Evolutionary conservation across 805 yeast species (phyloP).

Genomic region (Saccharomyces kudriavzevii): DNA sequence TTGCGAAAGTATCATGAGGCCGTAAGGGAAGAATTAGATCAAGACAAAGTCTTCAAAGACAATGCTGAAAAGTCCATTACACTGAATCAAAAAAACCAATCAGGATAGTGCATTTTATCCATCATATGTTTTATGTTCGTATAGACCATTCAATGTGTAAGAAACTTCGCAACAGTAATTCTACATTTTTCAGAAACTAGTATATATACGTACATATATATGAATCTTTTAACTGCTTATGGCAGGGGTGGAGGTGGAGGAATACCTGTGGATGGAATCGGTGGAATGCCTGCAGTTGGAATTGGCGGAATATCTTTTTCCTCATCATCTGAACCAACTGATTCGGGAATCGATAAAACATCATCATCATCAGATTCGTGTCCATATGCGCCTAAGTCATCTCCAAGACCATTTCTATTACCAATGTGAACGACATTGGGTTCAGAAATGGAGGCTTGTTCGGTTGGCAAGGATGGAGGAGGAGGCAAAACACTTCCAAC

Average conservation of each 20-base stretch:
- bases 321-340: conserved; percentile 28
- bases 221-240: background rate
- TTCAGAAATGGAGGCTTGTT: background rate
- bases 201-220: background rate
- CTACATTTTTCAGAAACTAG: background rate
- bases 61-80: background rate
- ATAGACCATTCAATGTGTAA: background rate
- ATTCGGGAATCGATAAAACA: conserved; percentile 30
- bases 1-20: conserved; percentile 41
- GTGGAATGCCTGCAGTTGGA: background rate
- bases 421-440: background rate
- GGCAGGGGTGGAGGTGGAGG: conserved; percentile 31
- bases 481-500: conserved; percentile 3
- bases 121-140: background rate
- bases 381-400: conserved; percentile 9
- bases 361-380: conserved; percentile 19
- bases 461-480: conserved; percentile 7
- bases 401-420: background rate
- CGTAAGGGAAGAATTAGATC: conserved; percentile 27
- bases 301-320: conserved; percentile 1
- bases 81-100: background rate
- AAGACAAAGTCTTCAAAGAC: conserved; percentile 15
- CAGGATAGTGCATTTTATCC: background rate
- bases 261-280: conserved; percentile 17
- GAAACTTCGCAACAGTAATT: background rate